Evolutionary conservation across 176 grass and related monocot genomes (phyloP).

Genomic region (Lolium multiflorum): DNA sequence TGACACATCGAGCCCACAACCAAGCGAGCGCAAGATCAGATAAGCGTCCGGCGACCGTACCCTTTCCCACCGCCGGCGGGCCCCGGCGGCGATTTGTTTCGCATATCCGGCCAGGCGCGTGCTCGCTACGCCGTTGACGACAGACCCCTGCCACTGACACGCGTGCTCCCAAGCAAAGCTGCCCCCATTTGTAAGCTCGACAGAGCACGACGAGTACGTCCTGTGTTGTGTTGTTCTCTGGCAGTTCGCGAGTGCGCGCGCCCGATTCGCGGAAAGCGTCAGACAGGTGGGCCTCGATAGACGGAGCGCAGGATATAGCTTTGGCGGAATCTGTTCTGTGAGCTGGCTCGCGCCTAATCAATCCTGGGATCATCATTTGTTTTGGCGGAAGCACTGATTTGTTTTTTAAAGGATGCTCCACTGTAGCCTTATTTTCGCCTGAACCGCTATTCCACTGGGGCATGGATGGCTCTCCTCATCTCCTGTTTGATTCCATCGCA

Average conservation of each 20-base stretch:
- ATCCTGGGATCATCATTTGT: no score
- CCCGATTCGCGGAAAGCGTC: slow-evolving; percentile 2
- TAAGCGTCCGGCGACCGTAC: neutral
- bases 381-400: no score
- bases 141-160: neutral
- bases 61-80: neutral
- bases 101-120: neutral
- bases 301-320: no score
- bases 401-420: no score
- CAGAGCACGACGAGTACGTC: neutral
- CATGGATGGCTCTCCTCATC: no score
- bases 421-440: no score
- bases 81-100: neutral
- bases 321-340: no score
- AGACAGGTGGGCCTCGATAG: no score
- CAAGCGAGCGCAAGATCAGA: neutral
- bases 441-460: no score
- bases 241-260: neutral
- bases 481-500: no score
- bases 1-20: neutral
- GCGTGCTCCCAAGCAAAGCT: accelerated
- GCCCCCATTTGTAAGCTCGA: neutral
- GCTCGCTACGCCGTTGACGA: neutral
- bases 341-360: no score
- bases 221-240: no score